A percentile compares a stretch with the other conserved stretches of the same genome.
Evolutionary conservation across 2,329 filamentous ascomycete species (phyloP).

Genomic region (Colletotrichum nymphaeae): DNA sequence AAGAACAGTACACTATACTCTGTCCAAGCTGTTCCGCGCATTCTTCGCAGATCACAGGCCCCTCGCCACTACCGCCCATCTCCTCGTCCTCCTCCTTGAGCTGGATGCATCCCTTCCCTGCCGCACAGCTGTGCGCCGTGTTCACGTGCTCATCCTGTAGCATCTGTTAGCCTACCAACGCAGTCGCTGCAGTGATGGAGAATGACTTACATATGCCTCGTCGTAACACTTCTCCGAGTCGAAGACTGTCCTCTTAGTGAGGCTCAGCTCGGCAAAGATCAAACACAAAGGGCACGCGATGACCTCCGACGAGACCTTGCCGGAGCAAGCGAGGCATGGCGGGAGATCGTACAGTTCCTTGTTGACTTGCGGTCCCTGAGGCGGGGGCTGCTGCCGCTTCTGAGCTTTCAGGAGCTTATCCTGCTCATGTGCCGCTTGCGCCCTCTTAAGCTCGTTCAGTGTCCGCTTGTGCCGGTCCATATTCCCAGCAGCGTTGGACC

Average conservation of each 20-base stretch:
- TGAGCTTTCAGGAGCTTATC: conserved; percentile 54
- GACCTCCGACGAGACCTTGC: conserved; percentile 48
- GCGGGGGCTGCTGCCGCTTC: conserved; percentile 43
- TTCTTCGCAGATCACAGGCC: conserved; percentile 53
- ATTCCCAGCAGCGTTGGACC: conserved; percentile 40
- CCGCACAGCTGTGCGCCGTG: conserved; percentile 53
- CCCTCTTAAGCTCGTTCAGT: conserved; percentile 59
- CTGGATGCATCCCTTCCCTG: conserved; percentile 53
- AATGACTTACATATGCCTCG: conserved; percentile 52
- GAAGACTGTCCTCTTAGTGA: conserved; percentile 53
- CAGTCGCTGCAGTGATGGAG: neutral
- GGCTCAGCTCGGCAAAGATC: conserved; percentile 51
- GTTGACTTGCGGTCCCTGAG: conserved; percentile 41
- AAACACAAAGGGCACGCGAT: conserved; percentile 59
- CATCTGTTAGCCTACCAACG: neutral
- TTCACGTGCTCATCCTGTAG: conserved; percentile 52
- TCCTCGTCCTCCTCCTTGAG: conserved; percentile 52
- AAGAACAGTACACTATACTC: conserved; percentile 55
- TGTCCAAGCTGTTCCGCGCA: conserved; percentile 51
- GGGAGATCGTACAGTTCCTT: conserved; percentile 51
- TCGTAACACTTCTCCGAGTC: conserved; percentile 57
- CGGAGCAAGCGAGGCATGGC: conserved; percentile 53
- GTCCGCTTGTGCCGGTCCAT: conserved; percentile 52
- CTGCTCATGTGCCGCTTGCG: conserved; percentile 57
- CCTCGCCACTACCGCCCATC: conserved; percentile 46